phyloP scores from a whole-genome alignment of 2,329 filamentous ascomycete species.

The Ophiocordyceps camponoti-saundersi region DNA sequence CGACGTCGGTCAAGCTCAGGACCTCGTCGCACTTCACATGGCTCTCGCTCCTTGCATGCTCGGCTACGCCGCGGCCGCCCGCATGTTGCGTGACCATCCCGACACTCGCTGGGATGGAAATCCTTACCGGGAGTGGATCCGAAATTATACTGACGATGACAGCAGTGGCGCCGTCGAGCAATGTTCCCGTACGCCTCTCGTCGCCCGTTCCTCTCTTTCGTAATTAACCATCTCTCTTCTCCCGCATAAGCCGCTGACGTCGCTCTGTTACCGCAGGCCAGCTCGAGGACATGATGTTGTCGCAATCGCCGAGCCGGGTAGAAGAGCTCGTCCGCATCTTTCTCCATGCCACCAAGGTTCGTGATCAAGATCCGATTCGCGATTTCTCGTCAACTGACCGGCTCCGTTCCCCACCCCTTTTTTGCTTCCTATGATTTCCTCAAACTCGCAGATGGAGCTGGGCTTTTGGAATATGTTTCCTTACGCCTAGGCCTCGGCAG shows the following conservation, averaged over 20 bases:
- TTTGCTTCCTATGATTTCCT: background rate
- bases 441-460: slow-evolving; percentile 27
- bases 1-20: slow-evolving; percentile 73
- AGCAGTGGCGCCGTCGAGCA: slow-evolving; percentile 56
- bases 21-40: slow-evolving; percentile 76
- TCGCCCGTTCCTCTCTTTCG: background rate
- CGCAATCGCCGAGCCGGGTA: slow-evolving; percentile 57
- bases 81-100: slow-evolving; percentile 46
- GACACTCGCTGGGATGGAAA: slow-evolving; percentile 48
- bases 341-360: slow-evolving; percentile 67
- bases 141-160: slow-evolving; percentile 72
- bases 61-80: slow-evolving; percentile 72
- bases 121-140: slow-evolving; percentile 77
- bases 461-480: slow-evolving; percentile 39
- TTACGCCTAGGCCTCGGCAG: slow-evolving; percentile 1
- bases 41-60: slow-evolving; percentile 74
- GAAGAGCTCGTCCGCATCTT: slow-evolving; percentile 78
- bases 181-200: slow-evolving; percentile 41
- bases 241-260: background rate
- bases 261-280: slow-evolving; percentile 32
- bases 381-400: background rate
- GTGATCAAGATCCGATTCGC: slow-evolving; percentile 4
- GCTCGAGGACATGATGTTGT: slow-evolving; percentile 57
- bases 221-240: background rate
- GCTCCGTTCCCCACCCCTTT: background rate